These are phyloP conservation scores for Henningerozyma blattae DNA, from an alignment of 805 yeast species.

Conservation along the genomic window DNA sequence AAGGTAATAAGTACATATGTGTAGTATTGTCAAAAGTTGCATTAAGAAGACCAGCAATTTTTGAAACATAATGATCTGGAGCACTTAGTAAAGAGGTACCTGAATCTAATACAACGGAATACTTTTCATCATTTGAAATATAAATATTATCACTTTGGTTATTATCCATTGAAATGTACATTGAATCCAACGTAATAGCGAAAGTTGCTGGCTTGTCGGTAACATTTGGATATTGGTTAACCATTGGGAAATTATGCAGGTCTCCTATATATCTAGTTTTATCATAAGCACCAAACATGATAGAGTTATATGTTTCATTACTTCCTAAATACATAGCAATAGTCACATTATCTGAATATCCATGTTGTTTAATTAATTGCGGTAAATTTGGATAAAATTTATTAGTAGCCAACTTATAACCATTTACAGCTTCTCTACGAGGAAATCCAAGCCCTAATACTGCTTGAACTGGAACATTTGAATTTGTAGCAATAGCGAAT, in stretches of 20 bases:
- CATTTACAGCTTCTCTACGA: constrained; percentile 41
- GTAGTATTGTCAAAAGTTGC: constrained; percentile 27
- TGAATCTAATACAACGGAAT: constrained; percentile 38
- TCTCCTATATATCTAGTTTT: constrained; percentile 39
- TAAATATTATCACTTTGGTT: background rate
- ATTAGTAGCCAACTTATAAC: constrained; percentile 14
- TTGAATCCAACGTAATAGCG: constrained; percentile 31
- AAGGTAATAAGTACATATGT: constrained; percentile 32
- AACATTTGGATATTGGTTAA: constrained; percentile 28
- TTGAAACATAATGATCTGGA: constrained; percentile 27
- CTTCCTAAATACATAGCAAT: constrained; percentile 48
- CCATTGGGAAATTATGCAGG: constrained; percentile 34
- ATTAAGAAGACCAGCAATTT: constrained; percentile 19
- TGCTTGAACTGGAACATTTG: constrained; percentile 43
- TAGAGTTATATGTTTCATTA: constrained; percentile 31
- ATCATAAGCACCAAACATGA: constrained; percentile 58
- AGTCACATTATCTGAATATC: constrained; percentile 36
- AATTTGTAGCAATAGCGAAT: constrained; percentile 53
- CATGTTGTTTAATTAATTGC: constrained; percentile 37
- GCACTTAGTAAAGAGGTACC: constrained; percentile 43
- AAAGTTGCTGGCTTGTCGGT: constrained; percentile 28
- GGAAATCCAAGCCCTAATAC: constrained; percentile 59
- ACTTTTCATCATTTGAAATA: background rate
- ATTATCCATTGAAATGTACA: constrained; percentile 11
- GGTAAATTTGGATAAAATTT: constrained; percentile 51